Base-by-base conservation (phyloP, 2,329 filamentous ascomycete genomes). In the Phaeosphaeriaceae sp. region DNA sequence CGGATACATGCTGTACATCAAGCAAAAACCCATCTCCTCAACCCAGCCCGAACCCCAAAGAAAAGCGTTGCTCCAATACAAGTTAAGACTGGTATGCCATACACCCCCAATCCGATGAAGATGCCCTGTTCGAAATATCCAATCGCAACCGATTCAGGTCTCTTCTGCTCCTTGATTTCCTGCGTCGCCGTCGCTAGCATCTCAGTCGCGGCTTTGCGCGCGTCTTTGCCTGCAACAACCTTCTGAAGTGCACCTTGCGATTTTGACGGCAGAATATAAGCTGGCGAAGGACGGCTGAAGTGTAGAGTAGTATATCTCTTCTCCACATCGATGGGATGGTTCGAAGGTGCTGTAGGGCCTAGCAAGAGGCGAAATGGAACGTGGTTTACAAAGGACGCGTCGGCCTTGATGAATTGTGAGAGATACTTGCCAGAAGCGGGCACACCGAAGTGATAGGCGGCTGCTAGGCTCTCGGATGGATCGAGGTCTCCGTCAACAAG, bases 401-500 rank as follows among this genome's bases (percentile, higher is more conserved):
- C 75, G 2, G 85, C 78, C 9, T 78, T 66, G 36, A 88, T 74
- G 69, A 85, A 87, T 61, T 89, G 85, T 7, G 80, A 78, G 4
- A 89, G 77, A 61, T 89, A 89, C 68, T 89, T 89, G 17, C 82
- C 84, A 2, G 82, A 75, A 1, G 76, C 61, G 0, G 81, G 76
- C 21, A 76, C 76, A 10, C 82, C 81, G 67, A 87, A 89, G 60
- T 84, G 77, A 63, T 86, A 88, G 2, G 81, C 77, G 20, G 83
- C 83, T 0, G 81, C 72, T 1, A 83, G 65, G 1, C 47, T 61
- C 0, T 62, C 45, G 57, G 57, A 45, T 1, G 55, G 44, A 1
- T 62, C 71, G n/a, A 68, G 75, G 62, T 70, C 69, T 51, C 76
- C 77, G 17, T 79, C 67, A 6, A 69, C 52, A 13, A 83, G 68